A percentile compares a stretch with the other conserved stretches of the same genome.
Conservation (phyloP, 768 basidiomycete genomes). For the Podaxis sp. region DNA sequence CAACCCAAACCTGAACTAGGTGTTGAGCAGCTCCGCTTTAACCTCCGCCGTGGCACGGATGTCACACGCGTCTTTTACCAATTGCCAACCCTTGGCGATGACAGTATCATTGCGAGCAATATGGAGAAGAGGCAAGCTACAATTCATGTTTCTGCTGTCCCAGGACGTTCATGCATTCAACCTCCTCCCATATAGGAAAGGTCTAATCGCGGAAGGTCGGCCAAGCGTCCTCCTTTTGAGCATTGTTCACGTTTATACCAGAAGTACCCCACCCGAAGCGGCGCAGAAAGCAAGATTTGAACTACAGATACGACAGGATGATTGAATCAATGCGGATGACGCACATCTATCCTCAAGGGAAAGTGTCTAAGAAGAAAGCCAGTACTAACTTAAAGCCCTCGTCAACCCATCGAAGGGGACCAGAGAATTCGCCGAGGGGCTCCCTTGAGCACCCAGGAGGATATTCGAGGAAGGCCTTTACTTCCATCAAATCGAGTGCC, state of each 20-base stretch:
- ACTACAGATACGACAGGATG: constrained; percentile 68
- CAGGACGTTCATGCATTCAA: not conserved
- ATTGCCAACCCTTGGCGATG: no score
- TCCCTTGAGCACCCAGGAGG: not conserved
- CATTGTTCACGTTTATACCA: constrained; percentile 4
- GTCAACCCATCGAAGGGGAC: constrained; percentile 8
- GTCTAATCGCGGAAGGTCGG: constrained; percentile 6
- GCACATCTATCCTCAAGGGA: constrained; percentile 18
- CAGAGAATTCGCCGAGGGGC: not conserved
- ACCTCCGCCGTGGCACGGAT: not conserved
- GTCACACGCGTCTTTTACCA: not conserved
- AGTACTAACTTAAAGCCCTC: constrained; percentile 3
- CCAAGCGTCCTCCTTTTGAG: not conserved
- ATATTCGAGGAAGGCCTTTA: not conserved
- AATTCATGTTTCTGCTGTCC: not conserved
- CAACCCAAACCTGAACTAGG: no score
- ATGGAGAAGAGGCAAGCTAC: constrained; percentile 13
- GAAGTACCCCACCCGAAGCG: constrained; percentile 39
- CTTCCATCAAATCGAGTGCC: not conserved
- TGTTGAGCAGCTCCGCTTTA: no score
- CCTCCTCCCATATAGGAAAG: constrained; percentile 1
- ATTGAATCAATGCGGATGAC: constrained; percentile 51
- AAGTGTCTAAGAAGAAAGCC: not conserved
- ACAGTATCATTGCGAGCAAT: not conserved
- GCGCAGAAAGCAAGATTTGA: constrained; percentile 46